Evolutionary conservation across 371 early-diverging fungal genomes (phyloP).

Genomic region (Smittium mucronatum): DNA sequence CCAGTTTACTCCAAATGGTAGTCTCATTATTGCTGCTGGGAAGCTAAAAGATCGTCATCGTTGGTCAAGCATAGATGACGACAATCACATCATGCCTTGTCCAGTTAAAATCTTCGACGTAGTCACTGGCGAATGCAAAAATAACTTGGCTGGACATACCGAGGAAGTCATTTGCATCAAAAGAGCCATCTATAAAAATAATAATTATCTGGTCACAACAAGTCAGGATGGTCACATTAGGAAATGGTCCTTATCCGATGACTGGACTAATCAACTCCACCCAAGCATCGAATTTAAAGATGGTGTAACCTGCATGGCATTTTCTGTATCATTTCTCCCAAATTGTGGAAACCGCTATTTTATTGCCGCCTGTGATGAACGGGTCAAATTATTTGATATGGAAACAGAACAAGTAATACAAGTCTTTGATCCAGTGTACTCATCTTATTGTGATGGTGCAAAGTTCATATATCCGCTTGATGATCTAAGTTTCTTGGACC

Average conservation of each 20-base stretch:
- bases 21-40: conserved; percentile 48
- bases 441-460: conserved; percentile 81
- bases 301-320: conserved; percentile 84
- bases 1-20: conserved; percentile 41
- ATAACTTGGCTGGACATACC: conserved; percentile 57
- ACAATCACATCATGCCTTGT: conserved; percentile 81
- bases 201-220: conserved; percentile 65
- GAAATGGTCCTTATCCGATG: conserved; percentile 65
- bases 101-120: conserved; percentile 79
- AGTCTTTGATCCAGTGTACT: conserved; percentile 64
- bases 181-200: conserved; percentile 51
- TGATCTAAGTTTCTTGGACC: conserved; percentile 28
- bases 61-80: conserved; percentile 78
- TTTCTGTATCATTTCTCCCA: conserved; percentile 82
- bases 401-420: conserved; percentile 61
- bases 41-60: conserved; percentile 71
- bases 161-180: conserved; percentile 81
- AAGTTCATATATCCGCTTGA: conserved; percentile 63
- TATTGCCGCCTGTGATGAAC: conserved; percentile 74
- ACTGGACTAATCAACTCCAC: conserved; percentile 52
- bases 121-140: conserved; percentile 50
- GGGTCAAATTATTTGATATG: conserved; percentile 75
- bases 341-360: conserved; percentile 84
- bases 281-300: conserved; percentile 50
- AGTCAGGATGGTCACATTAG: conserved; percentile 87